Percentiles rank a stretch among this genome's conserved stretches.
Conservation (phyloP, 129 eudicot species). For the Lactuca saligna region DNA sequence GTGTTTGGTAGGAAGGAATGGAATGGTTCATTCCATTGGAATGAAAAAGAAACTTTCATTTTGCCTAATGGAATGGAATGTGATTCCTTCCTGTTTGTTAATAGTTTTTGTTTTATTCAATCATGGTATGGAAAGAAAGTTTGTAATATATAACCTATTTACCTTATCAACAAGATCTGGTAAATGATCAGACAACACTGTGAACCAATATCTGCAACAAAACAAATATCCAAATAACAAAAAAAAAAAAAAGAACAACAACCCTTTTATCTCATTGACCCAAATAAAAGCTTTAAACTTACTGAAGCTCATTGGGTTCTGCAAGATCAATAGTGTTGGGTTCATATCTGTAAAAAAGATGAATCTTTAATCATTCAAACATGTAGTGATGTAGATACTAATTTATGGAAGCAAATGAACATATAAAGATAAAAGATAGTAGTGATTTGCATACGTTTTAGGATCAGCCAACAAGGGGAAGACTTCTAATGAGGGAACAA, state of each 20-base stretch:
- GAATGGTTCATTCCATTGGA: too few species aligned
- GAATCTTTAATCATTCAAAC: neutral
- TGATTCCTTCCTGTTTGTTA: too few species aligned
- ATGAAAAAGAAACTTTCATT: too few species aligned
- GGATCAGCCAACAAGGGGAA: constrained; percentile 88
- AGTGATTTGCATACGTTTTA: constrained; percentile 53
- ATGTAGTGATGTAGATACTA: neutral
- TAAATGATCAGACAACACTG: constrained; percentile 80
- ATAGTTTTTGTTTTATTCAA: too few species aligned
- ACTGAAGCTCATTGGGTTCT: constrained; percentile 91
- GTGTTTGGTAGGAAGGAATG: too few species aligned
- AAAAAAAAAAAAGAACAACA: neutral
- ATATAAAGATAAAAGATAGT: too few species aligned
- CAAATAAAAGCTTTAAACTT: constrained; percentile 33
- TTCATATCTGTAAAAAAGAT: constrained; percentile 58
- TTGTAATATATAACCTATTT: neutral
- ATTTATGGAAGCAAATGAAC: neutral
- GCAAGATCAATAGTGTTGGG: constrained; percentile 96
- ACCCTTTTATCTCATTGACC: too few species aligned
- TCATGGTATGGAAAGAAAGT: too few species aligned
- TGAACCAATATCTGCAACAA: constrained; percentile 78
- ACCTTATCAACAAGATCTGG: constrained; percentile 98
- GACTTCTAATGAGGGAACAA: constrained; percentile 88
- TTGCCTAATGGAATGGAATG: too few species aligned
- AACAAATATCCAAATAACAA: constrained; percentile 35